Evolutionary conservation across 306 rosid genomes (phyloP).

Genomic region (Vicia villosa): DNA sequence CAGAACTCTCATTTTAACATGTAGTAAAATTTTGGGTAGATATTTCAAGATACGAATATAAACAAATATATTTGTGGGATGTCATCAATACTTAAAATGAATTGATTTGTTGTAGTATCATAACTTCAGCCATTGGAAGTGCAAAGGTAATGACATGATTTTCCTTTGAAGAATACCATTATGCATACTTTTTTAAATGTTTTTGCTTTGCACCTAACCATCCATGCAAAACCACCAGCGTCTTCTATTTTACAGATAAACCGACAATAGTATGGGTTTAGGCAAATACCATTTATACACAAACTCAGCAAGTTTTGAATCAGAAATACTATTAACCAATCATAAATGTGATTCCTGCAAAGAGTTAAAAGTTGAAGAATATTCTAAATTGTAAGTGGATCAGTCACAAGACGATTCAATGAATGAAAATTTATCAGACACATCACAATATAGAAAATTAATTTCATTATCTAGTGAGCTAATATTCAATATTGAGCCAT

Average conservation of each 20-base stretch:
- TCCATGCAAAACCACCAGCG: conserved; percentile 89
- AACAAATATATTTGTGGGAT: too few relatives aligned
- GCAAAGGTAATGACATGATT: conserved; percentile 87
- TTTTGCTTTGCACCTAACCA: conserved; percentile 98
- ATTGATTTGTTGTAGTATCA: too few relatives aligned
- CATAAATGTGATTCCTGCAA: conserved; percentile 37
- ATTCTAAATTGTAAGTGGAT: conserved; percentile 44
- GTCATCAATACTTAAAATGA: too few relatives aligned
- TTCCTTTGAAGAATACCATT: conserved; percentile 88
- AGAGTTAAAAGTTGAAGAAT: conserved; percentile 33
- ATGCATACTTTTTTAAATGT: conserved; percentile 81
- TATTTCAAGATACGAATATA: too few relatives aligned
- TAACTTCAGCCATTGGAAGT: conserved; percentile 70
- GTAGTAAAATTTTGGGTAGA: too few relatives aligned
- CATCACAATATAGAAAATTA: too few relatives aligned
- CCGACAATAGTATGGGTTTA: too few relatives aligned
- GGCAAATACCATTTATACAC: conserved; percentile 76
- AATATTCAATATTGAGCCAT: too few relatives aligned
- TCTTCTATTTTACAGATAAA: conserved; percentile 46
- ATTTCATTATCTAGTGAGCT: too few relatives aligned
- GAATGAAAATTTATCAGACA: conserved; percentile 57
- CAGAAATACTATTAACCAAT: conserved; percentile 58
- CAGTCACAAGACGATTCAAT: conserved; percentile 40
- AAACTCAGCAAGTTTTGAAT: conserved; percentile 69
- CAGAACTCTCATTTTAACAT: too few relatives aligned